These are phyloP conservation scores for Heteromeles arbutifolia DNA, from an alignment of 306 rosid species.

Conservation along the genomic window DNA sequence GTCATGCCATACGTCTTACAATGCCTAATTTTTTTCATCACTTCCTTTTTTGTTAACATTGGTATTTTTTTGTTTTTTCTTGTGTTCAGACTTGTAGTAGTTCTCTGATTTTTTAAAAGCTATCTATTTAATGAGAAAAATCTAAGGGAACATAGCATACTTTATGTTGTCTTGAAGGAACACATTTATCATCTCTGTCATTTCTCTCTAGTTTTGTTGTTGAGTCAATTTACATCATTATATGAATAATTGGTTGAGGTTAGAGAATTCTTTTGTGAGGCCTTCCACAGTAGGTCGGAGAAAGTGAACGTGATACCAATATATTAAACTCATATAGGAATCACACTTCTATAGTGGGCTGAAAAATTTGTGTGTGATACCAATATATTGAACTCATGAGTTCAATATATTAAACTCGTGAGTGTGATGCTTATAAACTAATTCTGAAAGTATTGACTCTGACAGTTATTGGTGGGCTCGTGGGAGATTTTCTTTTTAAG, in stretches of 20 bases:
- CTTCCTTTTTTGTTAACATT: not conserved
- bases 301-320: too few species aligned
- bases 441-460: too few species aligned
- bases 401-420: too few species aligned
- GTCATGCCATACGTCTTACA: slow-evolving; percentile 11
- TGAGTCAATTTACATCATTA: not conserved
- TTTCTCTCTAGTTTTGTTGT: not conserved
- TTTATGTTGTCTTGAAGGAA: not conserved
- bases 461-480: not conserved
- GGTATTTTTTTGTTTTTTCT: not conserved
- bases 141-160: not conserved
- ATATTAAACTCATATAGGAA: too few species aligned
- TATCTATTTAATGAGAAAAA: not conserved
- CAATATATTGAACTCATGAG: too few species aligned
- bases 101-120: not conserved
- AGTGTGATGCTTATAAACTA: too few species aligned
- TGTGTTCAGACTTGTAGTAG: not conserved
- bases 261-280: not conserved
- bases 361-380: too few species aligned
- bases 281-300: too few species aligned
- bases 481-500: not conserved
- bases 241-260: not conserved
- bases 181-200: not conserved
- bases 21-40: not conserved
- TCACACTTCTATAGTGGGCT: too few species aligned